A percentile compares a stretch with the other conserved stretches of the same genome.
phyloP scores from a whole-genome alignment of 495 filamentous ascomycete genomes.

The Daldinia childiae region DNA sequence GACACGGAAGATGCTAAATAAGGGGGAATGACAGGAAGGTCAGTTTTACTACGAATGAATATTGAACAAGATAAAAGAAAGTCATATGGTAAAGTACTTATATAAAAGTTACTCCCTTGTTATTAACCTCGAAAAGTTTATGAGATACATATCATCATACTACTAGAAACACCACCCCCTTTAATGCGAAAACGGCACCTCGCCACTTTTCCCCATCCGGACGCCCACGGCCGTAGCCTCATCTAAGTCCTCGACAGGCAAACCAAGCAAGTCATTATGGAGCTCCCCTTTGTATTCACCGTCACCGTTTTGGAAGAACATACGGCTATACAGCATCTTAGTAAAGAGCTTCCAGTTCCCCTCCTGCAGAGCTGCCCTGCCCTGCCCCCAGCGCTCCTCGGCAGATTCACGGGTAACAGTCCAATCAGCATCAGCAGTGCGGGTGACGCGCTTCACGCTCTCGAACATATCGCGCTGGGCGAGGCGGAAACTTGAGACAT shows the following conservation, averaged over 20 bases:
- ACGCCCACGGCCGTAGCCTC: conserved; percentile 59
- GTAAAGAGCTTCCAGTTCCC: conserved; percentile 60
- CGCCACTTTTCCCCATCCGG: conserved; percentile 31
- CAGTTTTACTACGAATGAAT: no score
- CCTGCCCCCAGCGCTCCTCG: conserved; percentile 56
- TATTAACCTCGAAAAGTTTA: neutral
- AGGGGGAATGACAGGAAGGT: no score
- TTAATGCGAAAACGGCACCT: conserved; percentile 14
- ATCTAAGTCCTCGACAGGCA: conserved; percentile 70
- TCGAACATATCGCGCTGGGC: conserved; percentile 61
- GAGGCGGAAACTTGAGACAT: conserved; percentile 54
- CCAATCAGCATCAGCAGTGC: conserved; percentile 66
- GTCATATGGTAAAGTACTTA: neutral
- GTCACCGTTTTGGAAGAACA: conserved; percentile 60
- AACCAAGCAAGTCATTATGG: conserved; percentile 61
- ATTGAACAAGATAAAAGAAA: no score
- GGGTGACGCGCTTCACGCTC: conserved; percentile 61
- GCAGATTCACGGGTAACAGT: conserved; percentile 55
- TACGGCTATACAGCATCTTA: conserved; percentile 60
- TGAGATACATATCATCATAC: neutral
- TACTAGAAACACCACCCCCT: neutral
- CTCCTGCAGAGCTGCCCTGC: conserved; percentile 49
- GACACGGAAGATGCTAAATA: no score
- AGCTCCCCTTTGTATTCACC: conserved; percentile 55
- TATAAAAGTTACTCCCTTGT: neutral